A percentile compares a stretch with the other conserved stretches of the same genome.
These are phyloP conservation scores for Candida railenensis DNA, from an alignment of 805 yeast species.

Conservation along the genomic window DNA sequence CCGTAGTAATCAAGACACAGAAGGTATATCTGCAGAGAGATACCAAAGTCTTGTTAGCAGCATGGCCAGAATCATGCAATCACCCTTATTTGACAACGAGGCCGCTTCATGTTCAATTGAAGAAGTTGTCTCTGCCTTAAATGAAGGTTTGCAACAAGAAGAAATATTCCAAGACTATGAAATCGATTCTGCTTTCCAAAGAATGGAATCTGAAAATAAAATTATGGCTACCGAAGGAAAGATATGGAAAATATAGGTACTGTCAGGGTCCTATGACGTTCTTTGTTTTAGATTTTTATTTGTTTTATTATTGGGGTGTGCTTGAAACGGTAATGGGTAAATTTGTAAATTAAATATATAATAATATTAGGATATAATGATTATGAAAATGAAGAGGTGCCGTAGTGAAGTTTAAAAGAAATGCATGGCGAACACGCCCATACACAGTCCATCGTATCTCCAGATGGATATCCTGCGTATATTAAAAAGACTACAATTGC, in stretches of 20 bases:
- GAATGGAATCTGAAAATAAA: constrained; percentile 36
- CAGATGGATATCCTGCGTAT: too few relatives aligned
- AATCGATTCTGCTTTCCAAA: constrained; percentile 28
- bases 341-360: not conserved
- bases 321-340: not conserved
- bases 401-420: too few relatives aligned
- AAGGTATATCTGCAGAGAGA: constrained; percentile 31
- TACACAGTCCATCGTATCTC: too few relatives aligned
- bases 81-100: constrained; percentile 32
- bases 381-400: too few relatives aligned
- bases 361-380: too few relatives aligned
- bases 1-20: constrained; percentile 15
- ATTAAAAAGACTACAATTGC: too few relatives aligned
- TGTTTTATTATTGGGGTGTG: not conserved
- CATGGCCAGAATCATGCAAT: constrained; percentile 30
- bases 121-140: constrained; percentile 29
- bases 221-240: constrained; percentile 39
- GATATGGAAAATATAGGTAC: constrained; percentile 35
- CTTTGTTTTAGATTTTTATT: not conserved
- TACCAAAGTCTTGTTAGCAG: constrained; percentile 27
- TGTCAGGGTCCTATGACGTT: not conserved
- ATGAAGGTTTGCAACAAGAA: constrained; percentile 38
- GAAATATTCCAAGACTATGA: constrained; percentile 33
- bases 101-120: constrained; percentile 32
- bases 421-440: too few relatives aligned